phyloP scores from a whole-genome alignment of 2,329 filamentous ascomycete genomes.

The Bisporella sp. region DNA sequence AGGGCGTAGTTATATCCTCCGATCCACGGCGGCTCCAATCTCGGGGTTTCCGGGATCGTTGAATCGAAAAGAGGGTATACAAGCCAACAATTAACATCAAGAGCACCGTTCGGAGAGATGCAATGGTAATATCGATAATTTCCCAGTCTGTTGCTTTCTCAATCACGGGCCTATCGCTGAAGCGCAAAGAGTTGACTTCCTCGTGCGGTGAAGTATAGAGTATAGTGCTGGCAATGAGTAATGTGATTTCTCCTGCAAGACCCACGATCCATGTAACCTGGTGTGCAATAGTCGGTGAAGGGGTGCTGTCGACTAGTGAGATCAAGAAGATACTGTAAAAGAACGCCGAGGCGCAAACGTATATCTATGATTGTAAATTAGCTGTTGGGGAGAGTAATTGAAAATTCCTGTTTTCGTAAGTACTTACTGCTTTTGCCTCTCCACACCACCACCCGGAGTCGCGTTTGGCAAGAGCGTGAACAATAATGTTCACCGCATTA shows the following conservation, averaged over 20 bases:
- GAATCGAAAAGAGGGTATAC: slow-evolving; percentile 46
- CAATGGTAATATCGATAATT: slow-evolving; percentile 57
- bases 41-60: slow-evolving; percentile 19
- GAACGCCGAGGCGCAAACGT: slow-evolving; percentile 78
- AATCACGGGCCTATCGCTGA: slow-evolving; percentile 31
- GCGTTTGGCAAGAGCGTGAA: slow-evolving; percentile 62
- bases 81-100: slow-evolving; percentile 47
- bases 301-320: slow-evolving; percentile 75
- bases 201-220: slow-evolving; percentile 62
- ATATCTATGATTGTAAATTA: slow-evolving; percentile 52
- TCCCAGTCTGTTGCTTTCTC: slow-evolving; percentile 46
- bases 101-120: slow-evolving; percentile 61
- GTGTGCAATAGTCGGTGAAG: slow-evolving; percentile 75
- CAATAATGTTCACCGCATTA: slow-evolving; percentile 65
- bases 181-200: slow-evolving; percentile 38
- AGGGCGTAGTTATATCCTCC: slow-evolving; percentile 55
- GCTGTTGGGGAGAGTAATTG: neutral
- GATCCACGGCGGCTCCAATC: slow-evolving; percentile 3
- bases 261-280: slow-evolving; percentile 72
- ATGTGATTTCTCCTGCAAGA: slow-evolving; percentile 63
- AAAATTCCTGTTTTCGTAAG: neutral
- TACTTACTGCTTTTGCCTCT: slow-evolving; percentile 65
- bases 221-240: slow-evolving; percentile 62
- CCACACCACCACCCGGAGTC: slow-evolving; percentile 76
- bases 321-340: slow-evolving; percentile 81